Percentiles rank a stretch among this genome's conserved stretches.
These are phyloP conservation scores for Evernia prunastri DNA, from an alignment of 495 filamentous ascomycete genomes.

Conservation along the genomic window DNA sequence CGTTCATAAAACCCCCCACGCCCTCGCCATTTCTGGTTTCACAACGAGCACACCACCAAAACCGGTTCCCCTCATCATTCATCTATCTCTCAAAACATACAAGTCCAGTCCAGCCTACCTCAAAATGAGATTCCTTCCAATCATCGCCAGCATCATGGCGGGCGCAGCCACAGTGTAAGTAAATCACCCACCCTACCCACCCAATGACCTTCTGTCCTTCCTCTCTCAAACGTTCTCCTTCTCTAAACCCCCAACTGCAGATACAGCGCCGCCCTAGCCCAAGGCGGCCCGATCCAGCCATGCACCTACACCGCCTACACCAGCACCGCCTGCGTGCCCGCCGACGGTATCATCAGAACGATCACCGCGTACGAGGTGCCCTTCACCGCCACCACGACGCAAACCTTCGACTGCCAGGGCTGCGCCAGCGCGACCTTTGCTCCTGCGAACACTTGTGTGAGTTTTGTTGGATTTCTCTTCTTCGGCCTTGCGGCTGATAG, in stretches of 20 bases:
- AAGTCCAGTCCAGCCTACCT: too few relatives aligned
- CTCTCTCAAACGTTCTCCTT: too few relatives aligned
- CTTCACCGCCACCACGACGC: constrained; percentile 10
- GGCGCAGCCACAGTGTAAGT: constrained; percentile 10
- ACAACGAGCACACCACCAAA: too few relatives aligned
- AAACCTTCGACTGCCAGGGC: constrained; percentile 16
- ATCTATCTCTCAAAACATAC: too few relatives aligned
- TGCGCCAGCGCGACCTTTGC: constrained; percentile 10
- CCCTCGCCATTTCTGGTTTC: too few relatives aligned
- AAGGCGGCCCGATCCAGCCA: background rate
- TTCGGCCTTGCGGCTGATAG: too few relatives aligned
- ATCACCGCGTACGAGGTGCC: constrained; percentile 19
- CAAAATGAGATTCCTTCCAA: constrained; percentile 7
- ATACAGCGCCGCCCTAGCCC: background rate
- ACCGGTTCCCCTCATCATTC: too few relatives aligned
- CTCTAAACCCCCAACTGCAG: background rate
- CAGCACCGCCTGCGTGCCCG: background rate
- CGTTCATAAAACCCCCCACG: too few relatives aligned
- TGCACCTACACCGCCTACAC: constrained; percentile 17
- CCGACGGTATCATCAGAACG: background rate
- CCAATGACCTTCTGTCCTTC: too few relatives aligned
- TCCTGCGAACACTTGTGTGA: background rate
- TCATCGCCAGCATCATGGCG: constrained; percentile 3
- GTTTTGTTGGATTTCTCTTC: too few relatives aligned
- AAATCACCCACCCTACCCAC: background rate